phyloP scores from a whole-genome alignment of 78 protist genomes.

The Monocercomonoides exilis region DNA sequence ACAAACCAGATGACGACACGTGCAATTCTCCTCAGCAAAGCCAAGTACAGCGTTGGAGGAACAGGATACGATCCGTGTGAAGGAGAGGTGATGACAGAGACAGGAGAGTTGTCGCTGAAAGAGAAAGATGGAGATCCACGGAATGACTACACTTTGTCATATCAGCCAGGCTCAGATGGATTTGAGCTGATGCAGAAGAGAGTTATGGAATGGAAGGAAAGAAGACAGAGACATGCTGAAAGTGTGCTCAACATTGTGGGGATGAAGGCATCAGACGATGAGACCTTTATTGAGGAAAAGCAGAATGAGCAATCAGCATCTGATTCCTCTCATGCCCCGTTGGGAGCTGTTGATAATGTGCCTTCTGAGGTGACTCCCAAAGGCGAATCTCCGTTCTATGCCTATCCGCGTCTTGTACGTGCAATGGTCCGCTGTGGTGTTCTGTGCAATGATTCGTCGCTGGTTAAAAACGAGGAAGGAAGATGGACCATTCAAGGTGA shows the following conservation, averaged over 20 bases:
- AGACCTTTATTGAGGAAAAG: too few relatives aligned
- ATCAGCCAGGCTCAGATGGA: background rate
- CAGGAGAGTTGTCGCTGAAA: too few relatives aligned
- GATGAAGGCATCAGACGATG: too few relatives aligned
- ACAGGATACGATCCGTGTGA: background rate
- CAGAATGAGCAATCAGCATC: too few relatives aligned
- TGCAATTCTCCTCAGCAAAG: background rate
- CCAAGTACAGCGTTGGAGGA: background rate
- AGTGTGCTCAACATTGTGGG: too few relatives aligned
- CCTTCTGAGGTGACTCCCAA: too few relatives aligned
- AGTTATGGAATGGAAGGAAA: background rate
- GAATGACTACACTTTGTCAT: background rate
- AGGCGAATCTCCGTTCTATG: too few relatives aligned
- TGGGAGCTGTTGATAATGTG: too few relatives aligned
- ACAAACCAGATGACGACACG: constrained; percentile 64
- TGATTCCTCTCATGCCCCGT: too few relatives aligned
- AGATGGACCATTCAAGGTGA: background rate
- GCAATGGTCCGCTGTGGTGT: background rate
- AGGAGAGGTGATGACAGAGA: too few relatives aligned
- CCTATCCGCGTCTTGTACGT: too few relatives aligned
- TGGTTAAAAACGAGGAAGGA: background rate
- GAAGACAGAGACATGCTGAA: background rate
- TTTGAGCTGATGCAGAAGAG: background rate
- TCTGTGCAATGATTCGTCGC: background rate
- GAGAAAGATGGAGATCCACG: background rate